These are phyloP conservation scores for Aspergillus mulundensis DNA, from an alignment of 495 filamentous ascomycete species.

Conservation along the genomic window DNA sequence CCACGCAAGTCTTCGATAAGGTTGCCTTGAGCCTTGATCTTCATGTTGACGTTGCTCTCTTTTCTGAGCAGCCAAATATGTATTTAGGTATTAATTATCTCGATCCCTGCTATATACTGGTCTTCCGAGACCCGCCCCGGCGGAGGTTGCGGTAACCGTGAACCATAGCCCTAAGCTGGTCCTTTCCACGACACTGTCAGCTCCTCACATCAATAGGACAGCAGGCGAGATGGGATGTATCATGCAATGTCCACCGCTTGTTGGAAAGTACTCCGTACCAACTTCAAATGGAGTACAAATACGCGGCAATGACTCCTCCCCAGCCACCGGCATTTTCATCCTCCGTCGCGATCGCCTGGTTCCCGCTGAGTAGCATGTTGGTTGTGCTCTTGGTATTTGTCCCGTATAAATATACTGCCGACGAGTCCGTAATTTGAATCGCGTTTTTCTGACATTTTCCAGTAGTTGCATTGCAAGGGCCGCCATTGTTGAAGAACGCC, in stretches of 20 bases:
- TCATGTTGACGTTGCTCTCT: background rate
- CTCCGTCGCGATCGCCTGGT: constrained; percentile 29
- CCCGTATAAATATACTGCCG: constrained; percentile 36
- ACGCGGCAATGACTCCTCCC: constrained; percentile 54
- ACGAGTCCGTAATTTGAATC: constrained; percentile 31
- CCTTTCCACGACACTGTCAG: background rate
- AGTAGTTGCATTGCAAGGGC: constrained; percentile 29
- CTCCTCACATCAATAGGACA: background rate
- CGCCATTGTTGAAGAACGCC: constrained; percentile 48
- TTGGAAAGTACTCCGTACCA: constrained; percentile 10
- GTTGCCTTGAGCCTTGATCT: too few species aligned
- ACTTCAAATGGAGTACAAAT: constrained; percentile 27
- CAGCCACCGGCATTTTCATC: constrained; percentile 50
- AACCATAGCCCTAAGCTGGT: background rate
- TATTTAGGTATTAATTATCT: background rate
- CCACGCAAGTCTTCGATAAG: background rate
- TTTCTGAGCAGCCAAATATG: background rate
- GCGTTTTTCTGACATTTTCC: constrained; percentile 44
- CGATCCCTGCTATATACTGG: background rate
- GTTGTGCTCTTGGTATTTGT: constrained; percentile 38
- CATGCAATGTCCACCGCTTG: background rate
- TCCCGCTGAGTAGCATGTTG: constrained; percentile 38
- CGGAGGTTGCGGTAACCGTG: background rate
- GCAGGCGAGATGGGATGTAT: background rate
- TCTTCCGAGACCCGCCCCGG: too few species aligned